Conservation (phyloP, 176 grass and related monocot species). For the barley (Hordeum vulgare) region DNA sequence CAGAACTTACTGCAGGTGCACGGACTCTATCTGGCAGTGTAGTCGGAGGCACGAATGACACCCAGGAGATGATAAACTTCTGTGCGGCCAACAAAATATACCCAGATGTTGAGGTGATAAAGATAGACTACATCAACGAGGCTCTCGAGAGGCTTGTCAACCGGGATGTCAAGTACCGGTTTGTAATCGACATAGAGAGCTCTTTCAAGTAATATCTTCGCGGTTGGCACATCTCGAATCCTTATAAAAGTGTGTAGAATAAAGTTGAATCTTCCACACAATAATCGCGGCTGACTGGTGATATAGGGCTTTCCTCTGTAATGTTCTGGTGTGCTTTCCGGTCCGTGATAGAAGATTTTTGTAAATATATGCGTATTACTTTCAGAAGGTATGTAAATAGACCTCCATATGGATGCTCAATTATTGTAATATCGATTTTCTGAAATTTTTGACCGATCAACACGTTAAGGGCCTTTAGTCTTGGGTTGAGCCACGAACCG, state of each 20-base stretch:
- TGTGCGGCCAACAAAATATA: conserved; percentile 68
- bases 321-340: background rate
- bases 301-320: background rate
- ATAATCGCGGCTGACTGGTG: background rate
- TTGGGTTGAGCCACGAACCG: too few relatives aligned
- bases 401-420: too few relatives aligned
- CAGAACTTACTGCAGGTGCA: conserved; percentile 34
- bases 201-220: conserved; percentile 34
- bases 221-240: background rate
- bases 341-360: too few relatives aligned
- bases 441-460: too few relatives aligned
- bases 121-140: conserved; percentile 78
- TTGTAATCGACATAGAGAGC: conserved; percentile 57
- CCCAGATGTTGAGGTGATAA: conserved; percentile 61
- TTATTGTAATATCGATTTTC: too few relatives aligned
- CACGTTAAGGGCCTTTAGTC: too few relatives aligned
- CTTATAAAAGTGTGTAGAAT: background rate
- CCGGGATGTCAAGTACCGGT: conserved; percentile 62
- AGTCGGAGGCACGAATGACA: conserved; percentile 57
- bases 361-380: too few relatives aligned
- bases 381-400: too few relatives aligned
- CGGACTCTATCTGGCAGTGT: conserved; percentile 54
- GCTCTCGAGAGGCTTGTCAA: conserved; percentile 57
- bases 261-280: background rate
- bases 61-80: conserved; percentile 55